Base-by-base conservation (phyloP, 805 yeast genomes). In the Candida bentonensis region DNA sequence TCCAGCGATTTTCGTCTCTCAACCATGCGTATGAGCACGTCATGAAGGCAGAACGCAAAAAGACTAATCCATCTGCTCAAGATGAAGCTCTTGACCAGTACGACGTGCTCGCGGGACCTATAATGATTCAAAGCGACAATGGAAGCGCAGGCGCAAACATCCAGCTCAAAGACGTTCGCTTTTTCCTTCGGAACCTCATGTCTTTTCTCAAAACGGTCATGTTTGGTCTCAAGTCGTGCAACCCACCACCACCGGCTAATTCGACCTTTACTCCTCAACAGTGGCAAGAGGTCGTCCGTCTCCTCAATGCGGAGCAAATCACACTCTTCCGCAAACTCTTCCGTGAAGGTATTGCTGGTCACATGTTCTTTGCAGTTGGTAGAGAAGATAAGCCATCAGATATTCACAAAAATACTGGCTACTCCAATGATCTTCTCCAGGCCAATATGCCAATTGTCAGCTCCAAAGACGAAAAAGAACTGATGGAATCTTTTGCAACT, bases 401-500 rank as follows among this genome's bases (percentile, higher is more conserved):
- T 59, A n/a, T 61, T 58, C 28, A 49, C 59, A 49, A 62, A 52
- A 44, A 61, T 57, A n/a, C 17, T 11, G 46, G 53, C 64, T 2
- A 45, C 22, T 47, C 49, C 17, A 79, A 79, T 57, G 83, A 82
- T 47, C 72, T 82, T 1, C 75, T 82, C n/a, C 36, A 30, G 20
- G 36, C 36, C 7, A 30, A 30, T 15, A 63, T 84, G 30, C 95
- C 95, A 3, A 82, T 85, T 11, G 77, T 88, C 1, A 83, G 94
- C 0, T 78, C 94, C 1, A 87, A 86, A 53, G 97, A 89, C 56
- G 96, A 88, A 47, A 86, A 88, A 53, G 98, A 92, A 54, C 67
- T 88, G 46, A 87, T 92, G 95, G 98, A 94, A 57, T 80, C 87
- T 2, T 77, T 92, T 58, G 96, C 96, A 0, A 82, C 95, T 1